phyloP scores from a whole-genome alignment of 768 basidiomycete genomes.

The Hygrophoropsis aurantiaca region DNA sequence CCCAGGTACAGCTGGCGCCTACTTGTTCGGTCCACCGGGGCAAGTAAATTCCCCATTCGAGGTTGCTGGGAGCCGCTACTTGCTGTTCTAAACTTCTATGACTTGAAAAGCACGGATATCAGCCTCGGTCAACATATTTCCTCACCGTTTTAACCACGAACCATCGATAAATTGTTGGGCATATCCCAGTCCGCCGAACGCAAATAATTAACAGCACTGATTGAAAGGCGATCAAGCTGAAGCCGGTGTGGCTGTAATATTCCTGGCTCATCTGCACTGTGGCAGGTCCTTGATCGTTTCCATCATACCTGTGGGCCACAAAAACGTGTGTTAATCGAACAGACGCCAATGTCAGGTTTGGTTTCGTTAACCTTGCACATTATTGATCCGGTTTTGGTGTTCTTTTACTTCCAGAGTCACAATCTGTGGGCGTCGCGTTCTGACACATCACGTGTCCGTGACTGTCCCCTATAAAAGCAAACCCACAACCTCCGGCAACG shows the following conservation, averaged over 20 bases:
- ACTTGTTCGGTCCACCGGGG: not conserved
- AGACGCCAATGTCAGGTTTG: no score
- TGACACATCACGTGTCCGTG: slow-evolving; percentile 4
- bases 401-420: slow-evolving; percentile 8
- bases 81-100: not conserved
- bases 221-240: no score
- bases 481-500: not conserved
- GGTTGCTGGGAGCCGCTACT: not conserved
- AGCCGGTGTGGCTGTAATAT: no score
- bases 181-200: no score
- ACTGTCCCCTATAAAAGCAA: slow-evolving; percentile 1
- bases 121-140: not conserved
- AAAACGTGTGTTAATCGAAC: no score
- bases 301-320: no score
- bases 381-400: not conserved
- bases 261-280: no score
- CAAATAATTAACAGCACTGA: no score
- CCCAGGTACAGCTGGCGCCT: not conserved
- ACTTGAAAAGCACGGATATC: no score
- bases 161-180: not conserved
- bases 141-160: not conserved
- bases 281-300: no score
- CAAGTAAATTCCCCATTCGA: not conserved
- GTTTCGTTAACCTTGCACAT: not conserved
- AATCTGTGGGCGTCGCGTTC: not conserved